Percentiles rank a stretch among this genome's conserved stretches.
Conservation (phyloP, 2,329 filamentous ascomycete species). For the Diaporthe eres region DNA sequence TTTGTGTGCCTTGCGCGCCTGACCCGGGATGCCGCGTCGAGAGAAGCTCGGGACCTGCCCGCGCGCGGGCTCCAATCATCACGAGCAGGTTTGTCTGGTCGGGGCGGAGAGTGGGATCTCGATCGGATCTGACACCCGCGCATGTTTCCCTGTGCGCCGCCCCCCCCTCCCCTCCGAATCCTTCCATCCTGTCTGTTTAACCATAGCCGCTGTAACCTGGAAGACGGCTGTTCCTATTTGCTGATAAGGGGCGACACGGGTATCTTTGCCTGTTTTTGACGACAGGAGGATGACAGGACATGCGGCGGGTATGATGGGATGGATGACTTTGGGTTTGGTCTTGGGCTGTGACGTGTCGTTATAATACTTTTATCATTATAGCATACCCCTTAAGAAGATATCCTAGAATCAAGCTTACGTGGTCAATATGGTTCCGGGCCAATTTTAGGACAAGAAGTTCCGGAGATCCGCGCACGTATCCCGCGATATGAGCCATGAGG, state of each 20-base stretch:
- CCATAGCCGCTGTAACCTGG: constrained; percentile 13
- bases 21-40: neutral
- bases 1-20: neutral
- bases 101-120: constrained; percentile 18
- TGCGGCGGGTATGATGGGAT: neutral
- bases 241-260: neutral
- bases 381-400: neutral
- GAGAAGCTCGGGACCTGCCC: constrained; percentile 12
- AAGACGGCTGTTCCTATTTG: neutral
- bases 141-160: neutral
- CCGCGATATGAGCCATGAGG: neutral
- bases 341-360: neutral
- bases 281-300: neutral
- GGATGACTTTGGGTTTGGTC: neutral
- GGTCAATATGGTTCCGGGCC: neutral
- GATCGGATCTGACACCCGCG: constrained; percentile 21
- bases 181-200: neutral
- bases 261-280: neutral
- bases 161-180: neutral
- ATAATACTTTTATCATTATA: neutral
- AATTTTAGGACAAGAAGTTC: neutral
- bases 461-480: neutral
- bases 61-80: constrained; percentile 25
- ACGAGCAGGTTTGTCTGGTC: neutral
- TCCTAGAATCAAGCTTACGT: neutral